Evolutionary conservation across 176 grass and related monocot genomes (phyloP).

Genomic region (Oryza rufipogon): DNA sequence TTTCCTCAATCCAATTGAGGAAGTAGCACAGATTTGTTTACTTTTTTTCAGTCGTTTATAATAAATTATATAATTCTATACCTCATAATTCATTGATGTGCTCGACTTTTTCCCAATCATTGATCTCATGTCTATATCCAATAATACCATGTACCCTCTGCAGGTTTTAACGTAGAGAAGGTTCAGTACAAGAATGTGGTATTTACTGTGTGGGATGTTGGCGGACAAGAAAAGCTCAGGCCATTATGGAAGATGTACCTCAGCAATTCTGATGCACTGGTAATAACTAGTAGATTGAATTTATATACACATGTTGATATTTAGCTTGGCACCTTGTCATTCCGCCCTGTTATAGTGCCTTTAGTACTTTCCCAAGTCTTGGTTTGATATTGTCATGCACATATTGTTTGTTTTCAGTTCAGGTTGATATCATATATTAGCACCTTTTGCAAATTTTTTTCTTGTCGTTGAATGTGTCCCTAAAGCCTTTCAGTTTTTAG

Average conservation of each 20-base stretch:
- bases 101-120: not conserved
- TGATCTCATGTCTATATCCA: not conserved
- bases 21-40: not conserved
- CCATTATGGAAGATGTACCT: slow-evolving; percentile 90
- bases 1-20: not conserved
- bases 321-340: slow-evolving; percentile 14
- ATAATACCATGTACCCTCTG: not conserved
- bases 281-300: slow-evolving; percentile 39
- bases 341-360: slow-evolving; percentile 1
- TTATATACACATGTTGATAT: not conserved
- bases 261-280: slow-evolving; percentile 90
- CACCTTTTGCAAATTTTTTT: not conserved
- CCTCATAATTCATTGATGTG: not conserved
- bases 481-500: not conserved
- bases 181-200: slow-evolving; percentile 94
- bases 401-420: not conserved
- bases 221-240: slow-evolving; percentile 93
- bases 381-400: not conserved
- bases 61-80: not conserved
- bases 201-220: slow-evolving; percentile 96
- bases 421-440: not conserved
- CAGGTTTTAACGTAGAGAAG: slow-evolving; percentile 95
- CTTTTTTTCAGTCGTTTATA: not conserved
- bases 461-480: not conserved
- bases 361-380: slow-evolving; percentile 14